These are phyloP conservation scores for Colletotrichum sp. DNA, from an alignment of 2,329 filamentous ascomycete species.

Conservation along the genomic window DNA sequence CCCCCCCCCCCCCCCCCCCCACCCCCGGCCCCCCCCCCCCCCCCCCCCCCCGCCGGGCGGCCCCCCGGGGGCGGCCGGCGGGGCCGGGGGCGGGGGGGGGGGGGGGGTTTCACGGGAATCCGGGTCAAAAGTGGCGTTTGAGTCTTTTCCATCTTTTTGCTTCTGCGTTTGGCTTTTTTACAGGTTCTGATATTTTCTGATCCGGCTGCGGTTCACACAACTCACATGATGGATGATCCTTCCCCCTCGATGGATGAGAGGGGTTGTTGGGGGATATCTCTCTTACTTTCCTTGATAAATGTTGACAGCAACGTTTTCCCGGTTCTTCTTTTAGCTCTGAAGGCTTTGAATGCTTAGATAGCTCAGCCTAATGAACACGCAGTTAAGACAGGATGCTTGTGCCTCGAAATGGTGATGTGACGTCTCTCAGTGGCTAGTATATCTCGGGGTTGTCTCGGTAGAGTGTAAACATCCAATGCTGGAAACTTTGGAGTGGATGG, in stretches of 20 bases:
- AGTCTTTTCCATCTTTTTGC: background rate
- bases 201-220: background rate
- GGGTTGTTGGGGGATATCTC: background rate
- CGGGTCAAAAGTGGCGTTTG: background rate
- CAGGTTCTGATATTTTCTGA: background rate
- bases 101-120: background rate
- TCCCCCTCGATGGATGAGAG: background rate
- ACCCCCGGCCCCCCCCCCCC: too few species aligned
- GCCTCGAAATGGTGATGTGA: background rate
- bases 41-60: too few species aligned
- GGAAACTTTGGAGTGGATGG: too few species aligned
- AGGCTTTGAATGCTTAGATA: conserved; percentile 25
- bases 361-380: conserved; percentile 21
- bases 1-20: too few species aligned
- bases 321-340: background rate
- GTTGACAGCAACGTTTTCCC: background rate
- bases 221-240: background rate
- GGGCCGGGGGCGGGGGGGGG: background rate
- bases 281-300: background rate
- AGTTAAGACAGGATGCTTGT: background rate
- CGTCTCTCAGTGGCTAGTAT: background rate
- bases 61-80: too few species aligned
- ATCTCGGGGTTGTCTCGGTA: too few species aligned
- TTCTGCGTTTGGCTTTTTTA: background rate
- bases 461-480: too few species aligned